phyloP scores from a whole-genome alignment of 257 asterid genomes.

The Linderniella brevidens region DNA sequence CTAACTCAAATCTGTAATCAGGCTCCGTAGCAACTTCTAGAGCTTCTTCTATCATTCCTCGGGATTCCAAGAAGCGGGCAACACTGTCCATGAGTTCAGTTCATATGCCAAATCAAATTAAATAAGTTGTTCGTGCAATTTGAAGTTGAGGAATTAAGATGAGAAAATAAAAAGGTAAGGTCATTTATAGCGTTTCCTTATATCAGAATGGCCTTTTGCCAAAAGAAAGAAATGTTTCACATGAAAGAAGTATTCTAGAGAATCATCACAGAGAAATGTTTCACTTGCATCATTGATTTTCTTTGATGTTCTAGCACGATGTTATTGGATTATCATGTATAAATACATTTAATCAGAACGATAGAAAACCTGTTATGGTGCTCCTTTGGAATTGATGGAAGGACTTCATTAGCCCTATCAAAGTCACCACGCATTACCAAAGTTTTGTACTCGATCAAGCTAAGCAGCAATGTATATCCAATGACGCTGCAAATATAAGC shows the following conservation, averaged over 20 bases:
- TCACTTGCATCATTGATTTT: not conserved
- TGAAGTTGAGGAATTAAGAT: constrained; percentile 1
- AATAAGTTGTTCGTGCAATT: not conserved
- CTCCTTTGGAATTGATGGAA: constrained; percentile 80
- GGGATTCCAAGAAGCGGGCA: constrained; percentile 27
- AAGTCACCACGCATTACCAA: constrained; percentile 94
- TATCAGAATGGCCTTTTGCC: too few species aligned
- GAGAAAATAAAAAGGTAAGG: constrained; percentile 7
- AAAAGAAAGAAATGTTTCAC: too few species aligned
- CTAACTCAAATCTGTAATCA: constrained; percentile 90
- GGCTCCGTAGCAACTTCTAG: constrained; percentile 83
- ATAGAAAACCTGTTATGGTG: constrained; percentile 59
- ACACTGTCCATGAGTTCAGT: constrained; percentile 10
- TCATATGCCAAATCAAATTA: constrained; percentile 9
- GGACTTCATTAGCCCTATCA: constrained; percentile 69
- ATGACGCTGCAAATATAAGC: constrained; percentile 43
- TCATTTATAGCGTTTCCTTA: not conserved
- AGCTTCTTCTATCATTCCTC: constrained; percentile 88
- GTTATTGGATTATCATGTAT: not conserved
- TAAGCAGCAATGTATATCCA: constrained; percentile 71
- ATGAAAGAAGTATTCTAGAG: too few species aligned
- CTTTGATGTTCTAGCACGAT: not conserved
- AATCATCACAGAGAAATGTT: too few species aligned
- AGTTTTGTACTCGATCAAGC: constrained; percentile 94
- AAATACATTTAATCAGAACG: constrained; percentile 1